Evolutionary conservation across 129 eudicot genomes (phyloP).

Genomic region (Ambrosia trifida): DNA sequence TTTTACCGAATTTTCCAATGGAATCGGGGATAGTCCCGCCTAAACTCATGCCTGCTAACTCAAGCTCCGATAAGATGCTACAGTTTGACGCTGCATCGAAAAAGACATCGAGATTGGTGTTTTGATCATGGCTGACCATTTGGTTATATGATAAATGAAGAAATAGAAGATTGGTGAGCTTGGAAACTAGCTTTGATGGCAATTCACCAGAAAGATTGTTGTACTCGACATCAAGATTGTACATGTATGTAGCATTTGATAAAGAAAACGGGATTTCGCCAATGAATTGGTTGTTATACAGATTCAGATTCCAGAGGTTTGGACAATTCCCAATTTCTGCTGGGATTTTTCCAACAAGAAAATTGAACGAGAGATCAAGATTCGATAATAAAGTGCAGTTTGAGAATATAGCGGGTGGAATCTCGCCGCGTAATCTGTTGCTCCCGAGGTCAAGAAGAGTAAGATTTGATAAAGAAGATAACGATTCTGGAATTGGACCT

Average conservation of each 20-base stretch:
- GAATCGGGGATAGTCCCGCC: conserved; percentile 51
- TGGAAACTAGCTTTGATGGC: conserved; percentile 42
- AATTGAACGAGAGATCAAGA: conserved; percentile 49
- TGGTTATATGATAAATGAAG: conserved; percentile 53
- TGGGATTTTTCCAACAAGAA: conserved; percentile 47
- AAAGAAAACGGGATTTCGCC: conserved; percentile 62
- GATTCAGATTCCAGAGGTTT: conserved; percentile 47
- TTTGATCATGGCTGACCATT: conserved; percentile 52
- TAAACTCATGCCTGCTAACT: conserved; percentile 50
- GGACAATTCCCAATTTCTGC: conserved; percentile 49
- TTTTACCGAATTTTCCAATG: conserved; percentile 30
- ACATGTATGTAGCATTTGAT: conserved; percentile 41
- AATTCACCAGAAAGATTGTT: conserved; percentile 55
- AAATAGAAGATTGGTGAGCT: conserved; percentile 33
- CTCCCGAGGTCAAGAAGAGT: conserved; percentile 30
- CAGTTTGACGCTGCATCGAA: conserved; percentile 47
- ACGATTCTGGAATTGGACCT: conserved; percentile 46
- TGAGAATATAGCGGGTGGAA: conserved; percentile 53
- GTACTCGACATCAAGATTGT: conserved; percentile 48
- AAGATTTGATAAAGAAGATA: conserved; percentile 46
- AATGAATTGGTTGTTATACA: conserved; percentile 50
- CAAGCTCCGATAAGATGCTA: conserved; percentile 45
- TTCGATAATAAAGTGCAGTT: conserved; percentile 54
- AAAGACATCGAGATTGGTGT: conserved; percentile 52
- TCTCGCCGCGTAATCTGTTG: conserved; percentile 40